These are phyloP conservation scores for Avena sativa DNA, from an alignment of 176 grass and related monocot species.

Conservation along the genomic window DNA sequence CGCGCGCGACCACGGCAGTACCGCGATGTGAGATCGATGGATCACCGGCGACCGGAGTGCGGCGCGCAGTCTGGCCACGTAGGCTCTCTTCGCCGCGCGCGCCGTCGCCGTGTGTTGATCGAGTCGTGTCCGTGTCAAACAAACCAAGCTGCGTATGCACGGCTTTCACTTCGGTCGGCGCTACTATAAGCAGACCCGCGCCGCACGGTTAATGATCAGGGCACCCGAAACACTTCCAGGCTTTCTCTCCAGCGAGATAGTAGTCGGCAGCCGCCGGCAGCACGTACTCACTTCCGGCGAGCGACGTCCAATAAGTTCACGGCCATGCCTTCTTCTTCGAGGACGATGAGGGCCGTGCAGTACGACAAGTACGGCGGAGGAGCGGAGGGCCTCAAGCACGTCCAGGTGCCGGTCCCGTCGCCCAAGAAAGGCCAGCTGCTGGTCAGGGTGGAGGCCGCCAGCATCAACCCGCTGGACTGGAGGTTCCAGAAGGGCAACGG, in stretches of 20 bases:
- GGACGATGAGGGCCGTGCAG: constrained; percentile 51
- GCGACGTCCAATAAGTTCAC: neutral
- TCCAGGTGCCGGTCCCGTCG: constrained; percentile 49
- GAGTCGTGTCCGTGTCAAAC: constrained; percentile 5
- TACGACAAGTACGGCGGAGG: constrained; percentile 57
- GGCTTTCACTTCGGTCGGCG: neutral
- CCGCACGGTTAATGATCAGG: neutral
- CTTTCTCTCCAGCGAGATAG: neutral
- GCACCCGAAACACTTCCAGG: neutral
- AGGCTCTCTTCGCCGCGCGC: neutral
- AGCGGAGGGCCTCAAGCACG: constrained; percentile 51
- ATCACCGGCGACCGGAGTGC: constrained; percentile 5
- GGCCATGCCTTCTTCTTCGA: constrained; percentile 26
- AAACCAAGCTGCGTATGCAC: neutral
- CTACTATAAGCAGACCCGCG: neutral
- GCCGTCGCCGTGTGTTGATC: neutral
- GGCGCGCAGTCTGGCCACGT: constrained; percentile 32
- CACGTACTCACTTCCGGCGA: neutral
- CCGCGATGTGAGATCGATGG: neutral
- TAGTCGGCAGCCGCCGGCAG: neutral
- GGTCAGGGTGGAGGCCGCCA: constrained; percentile 49
- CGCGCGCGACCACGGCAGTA: neutral
- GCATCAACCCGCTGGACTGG: constrained; percentile 63
- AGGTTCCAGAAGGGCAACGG: constrained; percentile 52
- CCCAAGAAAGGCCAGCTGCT: constrained; percentile 58